Evolutionary conservation across 257 asterid species (phyloP), one percentile per base, ranked within the genome.

Genomic region (Solanum paucissectum): DNA sequence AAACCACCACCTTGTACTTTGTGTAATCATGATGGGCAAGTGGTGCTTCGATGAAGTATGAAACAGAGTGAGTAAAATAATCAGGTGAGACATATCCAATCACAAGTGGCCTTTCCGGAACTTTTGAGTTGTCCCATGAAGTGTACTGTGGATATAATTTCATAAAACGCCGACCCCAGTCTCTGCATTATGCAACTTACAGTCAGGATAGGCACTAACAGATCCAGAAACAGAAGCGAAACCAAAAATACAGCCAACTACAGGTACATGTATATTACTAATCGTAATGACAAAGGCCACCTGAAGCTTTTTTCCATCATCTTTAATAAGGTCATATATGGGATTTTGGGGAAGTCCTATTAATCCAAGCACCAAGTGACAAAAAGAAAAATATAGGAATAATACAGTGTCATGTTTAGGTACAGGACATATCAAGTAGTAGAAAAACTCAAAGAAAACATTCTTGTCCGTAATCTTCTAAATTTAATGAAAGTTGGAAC

Each of bases 31-130:
- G 98, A 91, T 94, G 91, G 81, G 92, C 86, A 40, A 97, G 95
- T 20, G 99, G 99, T 11, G 98, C 98, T 90, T 97, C 99, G 46
- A 97, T 93, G 91, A 95, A 97, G 91, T 97, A 97, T 44, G 99
- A 97, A 29, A 97, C 99, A 27, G 99, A 97, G 88, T 97, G 99
- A 88, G 99, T 97, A 90, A 97, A 97, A 91, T 95, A 97, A 94
- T 97, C 99, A 44, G 99, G 99, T 91, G 99, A 97, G 87, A 97
- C 99, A 85, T 97, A 97, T 95, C 98, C 99, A 86, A 97, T 93
- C 71, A 94, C 93, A 87, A 97, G 94, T 82, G 95, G 94, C 90
- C 97, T 94, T 68, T 94, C 98, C 74, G 98, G 98, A 90, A 92
- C 97, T 92, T 95, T 96, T 88, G 89, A 83, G 92, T 97, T 96